phyloP scores from a whole-genome alignment of 176 grass and related monocot species.

The Carex pumila region DNA sequence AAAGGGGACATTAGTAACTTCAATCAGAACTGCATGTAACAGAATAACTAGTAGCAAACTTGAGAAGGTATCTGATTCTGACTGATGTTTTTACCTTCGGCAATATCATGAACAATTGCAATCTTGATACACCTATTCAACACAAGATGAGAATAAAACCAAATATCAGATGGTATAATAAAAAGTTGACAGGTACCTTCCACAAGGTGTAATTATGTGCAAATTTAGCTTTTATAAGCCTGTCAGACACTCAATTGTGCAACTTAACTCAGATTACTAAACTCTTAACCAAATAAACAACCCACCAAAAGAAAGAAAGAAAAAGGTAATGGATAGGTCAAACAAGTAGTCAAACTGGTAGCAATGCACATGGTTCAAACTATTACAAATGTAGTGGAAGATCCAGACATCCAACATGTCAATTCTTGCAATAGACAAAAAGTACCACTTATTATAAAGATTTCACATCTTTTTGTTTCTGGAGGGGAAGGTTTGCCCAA shows the following conservation, averaged over 20 bases:
- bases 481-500: background rate
- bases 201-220: background rate
- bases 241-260: background rate
- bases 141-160: background rate
- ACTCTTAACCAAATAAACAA: background rate
- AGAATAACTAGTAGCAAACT: background rate
- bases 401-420: background rate
- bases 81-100: constrained; percentile 54
- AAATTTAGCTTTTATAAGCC: background rate
- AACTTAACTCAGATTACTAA: background rate
- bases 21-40: background rate
- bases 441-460: background rate
- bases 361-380: background rate
- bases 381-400: background rate
- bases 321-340: background rate
- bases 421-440: background rate
- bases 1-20: background rate
- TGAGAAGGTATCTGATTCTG: background rate
- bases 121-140: constrained; percentile 87
- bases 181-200: background rate
- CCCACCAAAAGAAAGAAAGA: background rate
- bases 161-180: background rate
- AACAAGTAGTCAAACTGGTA: background rate
- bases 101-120: constrained; percentile 97
- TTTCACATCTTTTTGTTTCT: background rate